These are phyloP conservation scores for Truncatella angustata DNA, from an alignment of 2,329 filamentous ascomycete species.

Conservation along the genomic window DNA sequence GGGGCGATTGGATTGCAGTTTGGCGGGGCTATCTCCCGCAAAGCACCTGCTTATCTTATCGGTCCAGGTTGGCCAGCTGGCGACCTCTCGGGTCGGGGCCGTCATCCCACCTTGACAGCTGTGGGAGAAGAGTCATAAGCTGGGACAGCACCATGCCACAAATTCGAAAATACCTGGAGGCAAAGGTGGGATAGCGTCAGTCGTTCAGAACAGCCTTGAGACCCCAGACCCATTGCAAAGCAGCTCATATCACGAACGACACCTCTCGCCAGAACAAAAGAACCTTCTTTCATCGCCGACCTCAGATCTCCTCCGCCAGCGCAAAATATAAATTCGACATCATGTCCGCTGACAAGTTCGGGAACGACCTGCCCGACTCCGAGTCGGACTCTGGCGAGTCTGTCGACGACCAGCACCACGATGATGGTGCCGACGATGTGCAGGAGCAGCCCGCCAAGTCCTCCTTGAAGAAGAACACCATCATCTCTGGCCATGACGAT, in stretches of 20 bases:
- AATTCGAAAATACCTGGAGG: conserved; percentile 3
- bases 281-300: too few species aligned
- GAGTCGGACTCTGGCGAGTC: conserved; percentile 68
- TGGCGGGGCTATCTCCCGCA: neutral
- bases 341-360: conserved; percentile 64
- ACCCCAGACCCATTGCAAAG: neutral
- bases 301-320: neutral
- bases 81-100: neutral
- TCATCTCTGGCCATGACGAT: conserved; percentile 56
- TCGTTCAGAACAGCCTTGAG: neutral
- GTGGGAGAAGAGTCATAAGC: neutral
- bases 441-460: conserved; percentile 75
- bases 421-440: conserved; percentile 55
- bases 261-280: too few species aligned
- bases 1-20: neutral
- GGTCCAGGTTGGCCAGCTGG: neutral
- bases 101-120: conserved; percentile 6
- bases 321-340: conserved; percentile 14
- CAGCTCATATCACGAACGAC: too few species aligned
- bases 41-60: conserved; percentile 4
- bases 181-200: neutral
- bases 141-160: conserved; percentile 4
- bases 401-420: conserved; percentile 43
- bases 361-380: conserved; percentile 67
- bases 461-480: conserved; percentile 74